Evolutionary conservation across 352 stramenopile species (phyloP).

Genomic region (Phytophthora agathidicida): DNA sequence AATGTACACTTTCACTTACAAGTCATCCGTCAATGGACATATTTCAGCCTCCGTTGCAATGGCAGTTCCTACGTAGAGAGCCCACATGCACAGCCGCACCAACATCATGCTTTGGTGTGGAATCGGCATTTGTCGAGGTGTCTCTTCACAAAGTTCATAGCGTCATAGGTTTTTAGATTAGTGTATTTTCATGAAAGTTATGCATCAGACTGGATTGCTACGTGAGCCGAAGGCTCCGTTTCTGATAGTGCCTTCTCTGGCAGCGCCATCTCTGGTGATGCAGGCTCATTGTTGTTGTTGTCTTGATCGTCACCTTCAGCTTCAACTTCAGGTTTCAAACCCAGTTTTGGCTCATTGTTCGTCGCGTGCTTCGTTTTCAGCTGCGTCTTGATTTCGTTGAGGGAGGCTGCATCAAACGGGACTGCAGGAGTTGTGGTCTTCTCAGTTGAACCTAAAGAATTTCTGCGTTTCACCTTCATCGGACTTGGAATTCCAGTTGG

Average conservation of each 20-base stretch:
- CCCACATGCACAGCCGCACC: neutral
- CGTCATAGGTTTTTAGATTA: constrained; percentile 18
- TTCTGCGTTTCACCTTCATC: constrained; percentile 28
- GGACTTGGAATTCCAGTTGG: constrained; percentile 35
- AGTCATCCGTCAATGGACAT: constrained; percentile 7
- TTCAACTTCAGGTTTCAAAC: constrained; percentile 28
- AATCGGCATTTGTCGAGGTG: constrained; percentile 1
- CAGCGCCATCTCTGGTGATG: constrained; percentile 41
- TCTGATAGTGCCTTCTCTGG: constrained; percentile 37
- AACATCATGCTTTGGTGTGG: neutral
- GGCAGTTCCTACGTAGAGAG: neutral
- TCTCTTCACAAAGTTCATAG: constrained; percentile 17
- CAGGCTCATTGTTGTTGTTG: constrained; percentile 51
- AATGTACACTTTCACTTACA: constrained; percentile 14
- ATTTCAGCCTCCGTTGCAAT: neutral
- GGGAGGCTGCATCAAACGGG: constrained; percentile 58
- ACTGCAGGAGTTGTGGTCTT: constrained; percentile 36
- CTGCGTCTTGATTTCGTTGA: constrained; percentile 65
- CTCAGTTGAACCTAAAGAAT: constrained; percentile 28
- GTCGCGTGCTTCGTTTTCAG: constrained; percentile 57
- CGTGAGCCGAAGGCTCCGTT: constrained; percentile 18
- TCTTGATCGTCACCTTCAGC: constrained; percentile 27
- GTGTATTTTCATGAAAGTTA: constrained; percentile 8
- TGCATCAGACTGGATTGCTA: constrained; percentile 19
- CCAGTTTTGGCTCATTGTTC: constrained; percentile 16